phyloP scores from a whole-genome alignment of 106 monocot species.

The Dendrobium huoshanense region DNA sequence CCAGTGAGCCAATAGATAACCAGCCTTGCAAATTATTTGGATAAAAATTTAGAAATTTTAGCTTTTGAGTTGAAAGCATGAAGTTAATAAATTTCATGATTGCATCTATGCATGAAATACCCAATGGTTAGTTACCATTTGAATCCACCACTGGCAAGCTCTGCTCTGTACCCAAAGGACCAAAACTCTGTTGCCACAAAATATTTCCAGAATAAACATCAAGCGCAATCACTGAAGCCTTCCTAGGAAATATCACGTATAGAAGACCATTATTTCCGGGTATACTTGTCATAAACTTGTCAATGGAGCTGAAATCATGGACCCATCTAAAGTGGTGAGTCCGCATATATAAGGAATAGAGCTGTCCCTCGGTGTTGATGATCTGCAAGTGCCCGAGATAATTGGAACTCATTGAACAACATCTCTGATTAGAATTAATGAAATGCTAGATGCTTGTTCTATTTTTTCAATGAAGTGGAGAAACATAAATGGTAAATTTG shows the following conservation, averaged over 20 bases:
- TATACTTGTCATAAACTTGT: constrained; percentile 39
- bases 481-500: neutral
- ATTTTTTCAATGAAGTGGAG: neutral
- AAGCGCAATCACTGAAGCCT: constrained; percentile 48
- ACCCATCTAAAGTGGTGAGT: constrained; percentile 82
- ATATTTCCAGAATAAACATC: constrained; percentile 70
- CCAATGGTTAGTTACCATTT: constrained; percentile 45
- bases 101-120: neutral
- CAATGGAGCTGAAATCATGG: constrained; percentile 61
- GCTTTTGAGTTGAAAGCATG: neutral
- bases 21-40: constrained; percentile 45
- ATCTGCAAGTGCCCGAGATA: constrained; percentile 34
- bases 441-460: no score
- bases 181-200: constrained; percentile 53
- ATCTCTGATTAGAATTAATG: no score
- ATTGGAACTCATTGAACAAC: no score
- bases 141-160: constrained; percentile 63
- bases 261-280: constrained; percentile 75
- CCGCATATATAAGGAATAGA: constrained; percentile 71
- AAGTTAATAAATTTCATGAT: neutral
- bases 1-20: constrained; percentile 87
- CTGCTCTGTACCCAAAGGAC: constrained; percentile 57
- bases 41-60: constrained; percentile 4
- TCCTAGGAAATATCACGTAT: constrained; percentile 58
- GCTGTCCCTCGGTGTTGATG: constrained; percentile 66